These are phyloP conservation scores for Harringtonia aguacate DNA, from an alignment of 2,329 filamentous ascomycete genomes.

Conservation along the genomic window DNA sequence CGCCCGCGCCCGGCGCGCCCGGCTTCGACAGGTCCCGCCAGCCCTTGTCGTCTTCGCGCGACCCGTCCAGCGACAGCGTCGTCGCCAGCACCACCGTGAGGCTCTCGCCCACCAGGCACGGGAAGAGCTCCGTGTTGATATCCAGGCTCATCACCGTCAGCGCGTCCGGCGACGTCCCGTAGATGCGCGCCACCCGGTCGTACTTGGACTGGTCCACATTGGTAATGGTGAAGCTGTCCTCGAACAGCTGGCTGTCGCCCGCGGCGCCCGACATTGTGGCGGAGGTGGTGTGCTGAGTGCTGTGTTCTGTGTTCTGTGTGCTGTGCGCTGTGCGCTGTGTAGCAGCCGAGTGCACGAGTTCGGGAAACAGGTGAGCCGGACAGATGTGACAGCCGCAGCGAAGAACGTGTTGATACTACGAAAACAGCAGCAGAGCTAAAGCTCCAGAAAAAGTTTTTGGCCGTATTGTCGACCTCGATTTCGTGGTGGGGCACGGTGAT, in stretches of 20 bases:
- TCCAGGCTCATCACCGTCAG: conserved; percentile 74
- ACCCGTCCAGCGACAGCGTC: conserved; percentile 77
- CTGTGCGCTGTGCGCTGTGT: too few relatives aligned
- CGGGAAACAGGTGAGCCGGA: too few relatives aligned
- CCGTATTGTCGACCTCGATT: too few relatives aligned
- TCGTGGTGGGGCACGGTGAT: too few relatives aligned
- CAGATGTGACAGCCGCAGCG: too few relatives aligned
- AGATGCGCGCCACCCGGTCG: conserved; percentile 84
- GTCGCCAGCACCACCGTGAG: conserved; percentile 75
- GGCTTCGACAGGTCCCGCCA: conserved; percentile 66
- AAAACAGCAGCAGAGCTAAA: too few relatives aligned
- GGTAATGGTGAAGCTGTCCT: conserved; percentile 81
- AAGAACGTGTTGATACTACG: too few relatives aligned
- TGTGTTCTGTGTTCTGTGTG: neutral
- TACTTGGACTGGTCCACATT: conserved; percentile 78
- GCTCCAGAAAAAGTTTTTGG: too few relatives aligned
- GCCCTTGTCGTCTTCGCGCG: conserved; percentile 62
- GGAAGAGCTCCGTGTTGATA: conserved; percentile 89
- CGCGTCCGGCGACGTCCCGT: conserved; percentile 63
- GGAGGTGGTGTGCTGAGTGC: neutral
- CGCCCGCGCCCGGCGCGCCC: conserved; percentile 24
- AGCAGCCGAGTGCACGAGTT: too few relatives aligned
- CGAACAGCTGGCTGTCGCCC: conserved; percentile 85
- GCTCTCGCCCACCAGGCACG: conserved; percentile 60
- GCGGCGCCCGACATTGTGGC: conserved; percentile 41